Base-by-base conservation (phyloP, 202 grass and related monocot species). In the Alloteropsis angusta region DNA sequence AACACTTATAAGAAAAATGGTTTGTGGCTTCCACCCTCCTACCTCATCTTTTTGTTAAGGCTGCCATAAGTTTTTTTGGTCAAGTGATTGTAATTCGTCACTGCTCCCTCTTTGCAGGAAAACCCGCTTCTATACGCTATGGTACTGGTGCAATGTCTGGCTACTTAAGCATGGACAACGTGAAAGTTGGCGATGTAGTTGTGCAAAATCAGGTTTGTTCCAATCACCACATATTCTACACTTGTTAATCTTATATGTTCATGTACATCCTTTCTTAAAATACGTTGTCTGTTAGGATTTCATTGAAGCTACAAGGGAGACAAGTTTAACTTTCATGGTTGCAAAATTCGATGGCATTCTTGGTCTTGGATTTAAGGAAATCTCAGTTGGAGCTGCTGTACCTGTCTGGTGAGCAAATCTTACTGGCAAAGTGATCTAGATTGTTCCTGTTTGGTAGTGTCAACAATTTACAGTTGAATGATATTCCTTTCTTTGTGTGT, bases 311-410 rank as follows among this genome's bases (percentile, higher is more conserved):
- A 93, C 85, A 3, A 80, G 50, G 60, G 93, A 97, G 56, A 74
- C 90, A 71, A 48, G 93, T 77, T 18, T 97, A 59, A 90, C 88
- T 74, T 97, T 97, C 46, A 36, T 91, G 78, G 71, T 88, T 62
- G 86, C 78, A 59, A 97, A 93, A 71, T 97, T 97, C 55, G 90
- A 97, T 11, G 90, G 93, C 30, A 91, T 97, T 89, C 79, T 97
- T 76, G 93, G 90, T 39, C 93, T 97, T 79, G 90, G 85, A 28
- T 97, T 91, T 87, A 78, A 89, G 59, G 88, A 93, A 89, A 89
- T 97, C 60, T 87, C 90, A 5, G 88, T 85, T 50, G 88, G 86
- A 35, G 38, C 58, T 53, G 61, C 55, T 35, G 81, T 87, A 57
- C 93, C 93, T 75, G 65, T 97, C n/a, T 97, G 93, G 93, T 97